Percentiles rank a stretch among this genome's conserved stretches.
phyloP scores from a whole-genome alignment of 805 yeast species.

The Isabelozyma pseudorhagii region DNA sequence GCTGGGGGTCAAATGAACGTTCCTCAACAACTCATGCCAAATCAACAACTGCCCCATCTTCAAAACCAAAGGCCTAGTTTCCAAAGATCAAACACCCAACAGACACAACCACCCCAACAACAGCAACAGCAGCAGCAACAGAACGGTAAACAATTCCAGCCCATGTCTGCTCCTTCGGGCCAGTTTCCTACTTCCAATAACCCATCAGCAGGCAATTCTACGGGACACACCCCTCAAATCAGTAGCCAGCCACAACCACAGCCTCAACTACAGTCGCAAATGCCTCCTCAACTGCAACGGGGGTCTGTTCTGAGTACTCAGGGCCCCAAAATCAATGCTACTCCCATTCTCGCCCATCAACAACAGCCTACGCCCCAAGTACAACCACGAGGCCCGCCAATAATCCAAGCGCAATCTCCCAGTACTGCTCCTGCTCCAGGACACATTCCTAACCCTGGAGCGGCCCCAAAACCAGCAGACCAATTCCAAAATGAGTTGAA shows the following conservation, averaged over 20 bases:
- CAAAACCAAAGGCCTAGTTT: background rate
- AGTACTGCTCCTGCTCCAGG: background rate
- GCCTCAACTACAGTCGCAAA: conserved; percentile 1
- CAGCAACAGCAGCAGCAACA: conserved; percentile 6
- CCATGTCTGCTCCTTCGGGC: conserved; percentile 18
- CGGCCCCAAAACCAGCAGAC: background rate
- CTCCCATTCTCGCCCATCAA: conserved; percentile 23
- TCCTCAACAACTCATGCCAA: conserved; percentile 6
- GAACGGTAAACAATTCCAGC: conserved; percentile 6
- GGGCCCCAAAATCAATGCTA: conserved; percentile 8
- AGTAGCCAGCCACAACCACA: conserved; percentile 17
- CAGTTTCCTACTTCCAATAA: conserved; percentile 13
- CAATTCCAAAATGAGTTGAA: conserved; percentile 25
- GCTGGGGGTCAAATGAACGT: conserved; percentile 1
- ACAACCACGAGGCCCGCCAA: conserved; percentile 12
- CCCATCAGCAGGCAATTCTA: conserved; percentile 16
- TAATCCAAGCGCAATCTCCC: background rate
- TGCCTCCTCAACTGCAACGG: background rate
- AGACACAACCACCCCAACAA: conserved; percentile 6
- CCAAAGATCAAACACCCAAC: background rate
- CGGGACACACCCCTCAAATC: conserved; percentile 30
- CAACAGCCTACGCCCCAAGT: conserved; percentile 16
- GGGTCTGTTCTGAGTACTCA: background rate
- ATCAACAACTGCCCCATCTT: conserved; percentile 1
- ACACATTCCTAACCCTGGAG: background rate